Conservation (phyloP, 2,329 filamentous ascomycete species). For the Ramularia endophylla region DNA sequence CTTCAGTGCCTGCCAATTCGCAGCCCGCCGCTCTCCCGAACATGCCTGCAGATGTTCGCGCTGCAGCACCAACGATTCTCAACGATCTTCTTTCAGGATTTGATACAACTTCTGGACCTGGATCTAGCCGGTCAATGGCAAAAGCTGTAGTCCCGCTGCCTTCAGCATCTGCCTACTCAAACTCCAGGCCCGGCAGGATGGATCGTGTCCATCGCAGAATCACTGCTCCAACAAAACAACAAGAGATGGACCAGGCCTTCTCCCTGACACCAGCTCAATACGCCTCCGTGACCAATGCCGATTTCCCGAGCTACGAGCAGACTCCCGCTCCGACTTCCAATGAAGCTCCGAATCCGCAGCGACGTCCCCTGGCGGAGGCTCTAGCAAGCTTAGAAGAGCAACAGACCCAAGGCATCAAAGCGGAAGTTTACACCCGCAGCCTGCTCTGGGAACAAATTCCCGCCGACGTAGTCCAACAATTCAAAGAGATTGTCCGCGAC, state of each 20-base stretch:
- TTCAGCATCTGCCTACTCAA: slow-evolving; percentile 13
- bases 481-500: slow-evolving; percentile 83
- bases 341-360: slow-evolving; percentile 33
- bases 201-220: slow-evolving; percentile 42
- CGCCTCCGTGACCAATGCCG: slow-evolving; percentile 65
- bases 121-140: slow-evolving; percentile 4
- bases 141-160: slow-evolving; percentile 19
- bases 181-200: slow-evolving; percentile 22
- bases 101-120: slow-evolving; percentile 4
- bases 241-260: slow-evolving; percentile 84
- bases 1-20: slow-evolving; percentile 71
- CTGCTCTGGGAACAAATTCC: slow-evolving; percentile 94
- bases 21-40: slow-evolving; percentile 66
- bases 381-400: slow-evolving; percentile 70
- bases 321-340: slow-evolving; percentile 8
- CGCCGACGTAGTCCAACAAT: slow-evolving; percentile 82
- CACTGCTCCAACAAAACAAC: slow-evolving; percentile 64
- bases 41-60: slow-evolving; percentile 74
- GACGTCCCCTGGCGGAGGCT: slow-evolving; percentile 72
- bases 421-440: slow-evolving; percentile 88
- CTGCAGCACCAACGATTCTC: slow-evolving; percentile 69
- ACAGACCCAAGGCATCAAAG: slow-evolving; percentile 41
- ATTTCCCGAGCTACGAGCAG: slow-evolving; percentile 59
- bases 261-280: slow-evolving; percentile 82
- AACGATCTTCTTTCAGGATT: slow-evolving; percentile 54